A percentile compares a stretch with the other conserved stretches of the same genome.
These are phyloP conservation scores for Lachnellula occidentalis DNA, from an alignment of 2,329 filamentous ascomycete species.

Conservation along the genomic window DNA sequence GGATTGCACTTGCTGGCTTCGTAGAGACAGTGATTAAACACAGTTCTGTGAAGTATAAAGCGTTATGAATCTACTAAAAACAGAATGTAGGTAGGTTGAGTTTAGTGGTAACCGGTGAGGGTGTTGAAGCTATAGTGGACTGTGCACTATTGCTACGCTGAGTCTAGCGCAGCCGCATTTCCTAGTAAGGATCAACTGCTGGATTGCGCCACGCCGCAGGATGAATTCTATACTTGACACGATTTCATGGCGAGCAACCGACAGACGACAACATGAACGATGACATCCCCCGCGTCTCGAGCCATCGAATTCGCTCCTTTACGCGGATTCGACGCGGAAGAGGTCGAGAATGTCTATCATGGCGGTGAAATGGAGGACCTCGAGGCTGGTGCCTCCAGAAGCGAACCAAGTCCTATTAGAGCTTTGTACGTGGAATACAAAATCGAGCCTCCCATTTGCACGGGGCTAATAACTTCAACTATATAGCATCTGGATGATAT, in stretches of 20 bases:
- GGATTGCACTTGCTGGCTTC: no score
- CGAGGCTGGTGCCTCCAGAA: neutral
- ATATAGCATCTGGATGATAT: constrained; percentile 14
- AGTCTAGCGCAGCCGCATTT: no score
- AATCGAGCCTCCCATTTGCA: neutral
- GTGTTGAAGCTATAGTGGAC: no score
- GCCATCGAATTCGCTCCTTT: constrained; percentile 2
- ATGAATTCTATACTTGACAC: neutral
- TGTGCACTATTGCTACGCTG: no score
- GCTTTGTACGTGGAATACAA: constrained; percentile 2
- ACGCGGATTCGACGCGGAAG: constrained; percentile 4
- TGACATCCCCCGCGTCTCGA: constrained; percentile 3
- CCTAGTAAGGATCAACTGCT: no score
- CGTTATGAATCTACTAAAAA: no score
- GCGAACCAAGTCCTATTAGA: neutral
- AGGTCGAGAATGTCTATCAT: constrained; percentile 1
- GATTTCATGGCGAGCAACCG: neutral
- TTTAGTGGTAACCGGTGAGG: no score
- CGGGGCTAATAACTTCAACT: neutral
- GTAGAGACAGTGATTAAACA: no score
- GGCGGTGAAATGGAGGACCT: neutral
- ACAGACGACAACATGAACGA: constrained; percentile 1
- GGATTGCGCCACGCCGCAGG: neutral
- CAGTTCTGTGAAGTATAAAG: no score
- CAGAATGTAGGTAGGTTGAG: no score